Conservation (phyloP, 2,329 filamentous ascomycete genomes). For the Fusarium torreyae region DNA sequence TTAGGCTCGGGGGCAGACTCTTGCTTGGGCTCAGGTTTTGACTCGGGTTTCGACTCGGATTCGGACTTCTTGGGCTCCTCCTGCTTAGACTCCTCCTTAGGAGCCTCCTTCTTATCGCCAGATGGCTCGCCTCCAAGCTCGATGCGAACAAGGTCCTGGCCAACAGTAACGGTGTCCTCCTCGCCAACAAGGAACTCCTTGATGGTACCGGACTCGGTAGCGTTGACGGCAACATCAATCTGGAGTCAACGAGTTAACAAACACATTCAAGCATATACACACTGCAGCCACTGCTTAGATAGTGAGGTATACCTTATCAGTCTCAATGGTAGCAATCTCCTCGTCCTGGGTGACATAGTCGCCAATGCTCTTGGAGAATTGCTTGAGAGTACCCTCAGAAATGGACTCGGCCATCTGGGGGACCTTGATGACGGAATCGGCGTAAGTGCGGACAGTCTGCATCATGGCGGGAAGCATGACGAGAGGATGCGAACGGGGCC, state of each 20-base stretch:
- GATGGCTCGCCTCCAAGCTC: slow-evolving; percentile 78
- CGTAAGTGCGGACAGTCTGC: slow-evolving; percentile 74
- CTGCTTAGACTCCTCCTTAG: slow-evolving; percentile 51
- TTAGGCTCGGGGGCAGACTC: slow-evolving; percentile 54
- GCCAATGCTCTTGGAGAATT: slow-evolving; percentile 92
- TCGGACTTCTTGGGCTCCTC: slow-evolving; percentile 58
- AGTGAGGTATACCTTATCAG: slow-evolving; percentile 82
- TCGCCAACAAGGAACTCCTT: slow-evolving; percentile 93
- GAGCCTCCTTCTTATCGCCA: slow-evolving; percentile 57
- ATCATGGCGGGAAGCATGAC: slow-evolving; percentile 66
- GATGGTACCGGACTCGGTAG: slow-evolving; percentile 89
- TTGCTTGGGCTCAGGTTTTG: slow-evolving; percentile 54
- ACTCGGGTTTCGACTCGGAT: slow-evolving; percentile 55
- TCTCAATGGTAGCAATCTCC: slow-evolving; percentile 98
- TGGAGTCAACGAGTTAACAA: slow-evolving; percentile 54
- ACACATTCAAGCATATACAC: not conserved
- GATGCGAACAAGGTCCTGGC: slow-evolving; percentile 89
- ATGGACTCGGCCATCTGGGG: slow-evolving; percentile 99
- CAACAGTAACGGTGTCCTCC: slow-evolving; percentile 95
- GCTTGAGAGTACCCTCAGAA: slow-evolving; percentile 95
- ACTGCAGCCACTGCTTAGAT: not conserved
- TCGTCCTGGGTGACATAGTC: slow-evolving; percentile 96
- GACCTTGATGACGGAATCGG: slow-evolving; percentile 91
- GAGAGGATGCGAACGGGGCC: slow-evolving; percentile 50
- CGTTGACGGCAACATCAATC: slow-evolving; percentile 98